phyloP scores from a whole-genome alignment of 306 rosid species.

The Glycyrrhiza uralensis region DNA sequence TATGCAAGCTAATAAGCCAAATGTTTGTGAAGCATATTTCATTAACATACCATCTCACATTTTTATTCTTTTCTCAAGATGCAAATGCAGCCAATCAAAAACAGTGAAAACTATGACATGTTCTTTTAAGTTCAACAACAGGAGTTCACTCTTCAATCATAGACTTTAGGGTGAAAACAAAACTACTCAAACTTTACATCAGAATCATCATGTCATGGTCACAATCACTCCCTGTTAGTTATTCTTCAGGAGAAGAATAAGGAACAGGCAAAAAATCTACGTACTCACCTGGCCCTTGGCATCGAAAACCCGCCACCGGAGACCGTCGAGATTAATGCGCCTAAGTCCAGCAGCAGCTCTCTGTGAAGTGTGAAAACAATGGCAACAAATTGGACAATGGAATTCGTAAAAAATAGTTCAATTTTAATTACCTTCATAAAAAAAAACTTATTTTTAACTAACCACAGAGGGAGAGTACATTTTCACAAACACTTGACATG shows the following conservation, averaged over 20 bases:
- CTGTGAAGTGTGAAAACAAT: conserved; percentile 46
- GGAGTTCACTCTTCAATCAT: background rate
- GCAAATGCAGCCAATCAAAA: background rate
- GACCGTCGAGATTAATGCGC: conserved; percentile 85
- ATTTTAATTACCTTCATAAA: too few species aligned
- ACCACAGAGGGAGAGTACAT: background rate
- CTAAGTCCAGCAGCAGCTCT: conserved; percentile 86
- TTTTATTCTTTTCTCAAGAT: background rate
- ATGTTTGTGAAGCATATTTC: conserved; percentile 1
- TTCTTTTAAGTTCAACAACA: background rate
- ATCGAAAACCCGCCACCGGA: conserved; percentile 89
- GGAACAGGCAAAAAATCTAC: background rate
- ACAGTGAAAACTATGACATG: background rate
- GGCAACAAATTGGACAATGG: background rate
- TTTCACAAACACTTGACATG: conserved; percentile 29
- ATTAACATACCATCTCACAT: background rate
- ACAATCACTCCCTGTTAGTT: background rate
- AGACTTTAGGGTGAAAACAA: background rate
- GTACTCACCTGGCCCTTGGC: conserved; percentile 82
- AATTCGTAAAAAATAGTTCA: background rate
- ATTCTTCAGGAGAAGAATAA: background rate
- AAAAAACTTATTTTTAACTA: background rate
- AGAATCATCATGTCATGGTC: background rate
- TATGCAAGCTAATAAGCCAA: background rate
- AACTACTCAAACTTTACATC: background rate